Evolutionary conservation across 345 rosid species (phyloP).

Genomic region (Sisymbrium irio): DNA sequence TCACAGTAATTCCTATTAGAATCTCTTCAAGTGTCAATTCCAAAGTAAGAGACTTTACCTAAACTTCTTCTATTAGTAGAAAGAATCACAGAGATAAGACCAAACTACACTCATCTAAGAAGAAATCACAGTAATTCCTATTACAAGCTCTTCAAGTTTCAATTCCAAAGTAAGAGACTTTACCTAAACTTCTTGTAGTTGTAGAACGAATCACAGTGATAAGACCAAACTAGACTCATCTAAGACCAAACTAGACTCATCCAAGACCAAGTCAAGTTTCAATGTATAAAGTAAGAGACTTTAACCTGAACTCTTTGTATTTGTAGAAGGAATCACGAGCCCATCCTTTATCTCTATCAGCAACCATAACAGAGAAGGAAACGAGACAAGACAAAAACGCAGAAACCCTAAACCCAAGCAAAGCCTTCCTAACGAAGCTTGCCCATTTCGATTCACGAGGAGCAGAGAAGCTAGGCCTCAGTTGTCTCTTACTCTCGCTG

Average conservation of each 20-base stretch:
- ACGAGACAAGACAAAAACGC: conserved; percentile 65
- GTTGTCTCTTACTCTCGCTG: conserved; percentile 35
- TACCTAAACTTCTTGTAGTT: conserved; percentile 71
- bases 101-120: too few relatives aligned
- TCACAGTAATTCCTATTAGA: too few relatives aligned
- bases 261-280: background rate
- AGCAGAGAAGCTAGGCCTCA: conserved; percentile 45
- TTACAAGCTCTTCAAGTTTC: too few relatives aligned
- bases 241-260: background rate
- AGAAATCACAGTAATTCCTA: too few relatives aligned
- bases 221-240: background rate
- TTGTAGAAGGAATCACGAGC: conserved; percentile 78
- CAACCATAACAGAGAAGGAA: conserved; percentile 73
- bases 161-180: background rate
- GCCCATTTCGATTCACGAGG: conserved; percentile 51
- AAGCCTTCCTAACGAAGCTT: conserved; percentile 38
- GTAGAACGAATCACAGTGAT: conserved; percentile 39
- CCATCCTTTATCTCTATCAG: conserved; percentile 87
- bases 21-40: too few relatives aligned
- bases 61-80: too few relatives aligned
- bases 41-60: too few relatives aligned
- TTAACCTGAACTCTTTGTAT: conserved; percentile 85
- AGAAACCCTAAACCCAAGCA: conserved; percentile 58
- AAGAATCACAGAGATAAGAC: too few relatives aligned
- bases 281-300: background rate